Evolutionary conservation across 176 grass and related monocot genomes (phyloP).

Genomic region (bread wheat (Triticum aestivum)): DNA sequence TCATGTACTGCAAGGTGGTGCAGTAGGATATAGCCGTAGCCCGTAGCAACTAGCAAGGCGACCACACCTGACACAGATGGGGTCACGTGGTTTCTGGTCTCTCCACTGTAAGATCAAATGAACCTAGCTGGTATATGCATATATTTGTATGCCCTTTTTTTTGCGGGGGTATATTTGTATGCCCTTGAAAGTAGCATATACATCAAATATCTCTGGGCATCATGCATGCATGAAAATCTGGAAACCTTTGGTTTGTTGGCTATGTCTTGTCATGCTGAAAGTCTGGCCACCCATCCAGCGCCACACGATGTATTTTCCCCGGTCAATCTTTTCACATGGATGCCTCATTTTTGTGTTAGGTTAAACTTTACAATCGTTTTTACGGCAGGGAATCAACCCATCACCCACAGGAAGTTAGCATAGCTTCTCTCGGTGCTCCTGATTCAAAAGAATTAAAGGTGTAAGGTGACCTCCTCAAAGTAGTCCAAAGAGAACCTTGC

Average conservation of each 20-base stretch:
- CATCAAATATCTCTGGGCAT: neutral
- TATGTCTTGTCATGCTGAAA: conserved; percentile 13
- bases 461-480: conserved; percentile 45
- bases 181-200: neutral
- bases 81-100: conserved; percentile 20
- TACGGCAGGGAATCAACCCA: conserved; percentile 28
- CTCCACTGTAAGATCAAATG: neutral
- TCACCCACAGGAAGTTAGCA: conserved; percentile 16
- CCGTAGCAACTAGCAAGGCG: neutral
- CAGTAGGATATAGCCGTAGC: conserved; percentile 5
- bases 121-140: too few relatives aligned
- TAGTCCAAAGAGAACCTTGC: conserved; percentile 57
- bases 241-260: neutral
- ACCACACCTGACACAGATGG: neutral
- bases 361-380: conserved; percentile 27
- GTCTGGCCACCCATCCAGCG: neutral
- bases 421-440: conserved; percentile 26
- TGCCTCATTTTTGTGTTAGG: conserved; percentile 26
- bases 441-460: conserved; percentile 54
- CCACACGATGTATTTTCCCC: neutral
- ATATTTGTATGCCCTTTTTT: neutral
- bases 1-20: conserved; percentile 38
- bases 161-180: neutral
- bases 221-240: neutral
- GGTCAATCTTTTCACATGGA: conserved; percentile 3